Percentiles rank a stretch among this genome's conserved stretches.
Evolutionary conservation across 2,329 filamentous ascomycete genomes (phyloP).

Genomic region (Colletotrichum sp.): DNA sequence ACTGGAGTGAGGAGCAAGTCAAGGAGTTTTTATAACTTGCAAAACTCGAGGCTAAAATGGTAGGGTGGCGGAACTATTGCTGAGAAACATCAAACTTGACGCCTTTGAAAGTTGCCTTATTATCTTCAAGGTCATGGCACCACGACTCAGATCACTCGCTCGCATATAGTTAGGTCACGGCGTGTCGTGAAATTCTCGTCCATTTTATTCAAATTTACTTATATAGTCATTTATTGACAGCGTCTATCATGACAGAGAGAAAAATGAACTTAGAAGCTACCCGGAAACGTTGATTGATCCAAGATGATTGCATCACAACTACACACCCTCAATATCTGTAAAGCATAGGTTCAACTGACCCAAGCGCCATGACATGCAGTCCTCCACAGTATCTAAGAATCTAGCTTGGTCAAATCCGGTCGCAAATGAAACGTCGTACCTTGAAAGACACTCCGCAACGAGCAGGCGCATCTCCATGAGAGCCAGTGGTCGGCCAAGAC

Average conservation of each 20-base stretch:
- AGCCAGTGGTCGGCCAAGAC: not conserved
- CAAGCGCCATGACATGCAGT: not conserved
- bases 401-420: not conserved
- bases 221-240: too few relatives aligned
- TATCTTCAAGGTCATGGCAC: too few relatives aligned
- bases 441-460: not conserved
- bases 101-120: too few relatives aligned
- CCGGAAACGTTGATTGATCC: too few relatives aligned
- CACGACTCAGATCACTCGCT: too few relatives aligned
- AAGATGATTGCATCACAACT: not conserved
- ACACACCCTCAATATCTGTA: not conserved
- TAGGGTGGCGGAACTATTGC: too few relatives aligned
- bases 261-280: not conserved
- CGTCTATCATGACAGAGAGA: not conserved
- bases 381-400: not conserved
- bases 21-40: not conserved
- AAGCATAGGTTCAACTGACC: not conserved
- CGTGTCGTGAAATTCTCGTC: too few relatives aligned
- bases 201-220: too few relatives aligned
- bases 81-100: too few relatives aligned
- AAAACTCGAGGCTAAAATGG: not conserved
- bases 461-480: not conserved
- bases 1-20: conserved; percentile 28
- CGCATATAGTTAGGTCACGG: too few relatives aligned
- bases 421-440: not conserved